Base-by-base conservation (phyloP, 768 basidiomycete species). In the Termitomyces sp. region DNA sequence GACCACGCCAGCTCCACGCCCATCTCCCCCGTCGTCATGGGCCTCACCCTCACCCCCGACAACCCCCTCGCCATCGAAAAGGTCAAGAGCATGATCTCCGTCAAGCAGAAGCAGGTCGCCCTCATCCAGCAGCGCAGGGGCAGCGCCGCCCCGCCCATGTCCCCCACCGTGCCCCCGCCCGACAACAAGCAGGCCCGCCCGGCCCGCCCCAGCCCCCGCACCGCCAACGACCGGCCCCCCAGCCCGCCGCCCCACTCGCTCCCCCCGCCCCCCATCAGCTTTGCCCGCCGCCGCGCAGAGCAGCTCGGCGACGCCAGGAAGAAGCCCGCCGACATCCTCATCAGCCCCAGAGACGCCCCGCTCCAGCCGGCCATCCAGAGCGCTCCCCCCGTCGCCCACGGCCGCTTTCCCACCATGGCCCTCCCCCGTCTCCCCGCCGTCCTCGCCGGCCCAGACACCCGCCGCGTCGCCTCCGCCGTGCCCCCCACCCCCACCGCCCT, bases 251-350 rank as follows among this genome's bases (percentile, higher is more conserved):
- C 56, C 49, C 60, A 82, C 64, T 79, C 85, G 0, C 72, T 88
- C 7, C 83, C 86, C 0, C 81, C 87, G 2, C 87, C 85, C 13
- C 83, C 89, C 29, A 89, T 87, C 67, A 88, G 86, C 70, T 90
- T 91, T 69, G 86, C 88, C 15, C 81, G 83, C 37, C 88, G 90
- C 54, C 83, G 88, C 47, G 85, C 88, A 10, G 82, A 81, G 28
- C 84, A 84, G 57, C 62, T 85, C 13, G 83, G 85, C n/a, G 61
- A 61, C 0, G 78, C 76, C 47, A 83, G 81, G 68, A 87, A 77
- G 71, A 91, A 90, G 69, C 89, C 89, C 0, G 88, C 89, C 2
- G 89, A 91, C 65, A 87, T 90, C 60, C 65, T 90, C 60, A 90
- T 92, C 75, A 87, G 83, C 62, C 87, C 88, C 10, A 76, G 86